phyloP scores from a whole-genome alignment of 176 grass and related monocot species.

The Oryza meyeriana region DNA sequence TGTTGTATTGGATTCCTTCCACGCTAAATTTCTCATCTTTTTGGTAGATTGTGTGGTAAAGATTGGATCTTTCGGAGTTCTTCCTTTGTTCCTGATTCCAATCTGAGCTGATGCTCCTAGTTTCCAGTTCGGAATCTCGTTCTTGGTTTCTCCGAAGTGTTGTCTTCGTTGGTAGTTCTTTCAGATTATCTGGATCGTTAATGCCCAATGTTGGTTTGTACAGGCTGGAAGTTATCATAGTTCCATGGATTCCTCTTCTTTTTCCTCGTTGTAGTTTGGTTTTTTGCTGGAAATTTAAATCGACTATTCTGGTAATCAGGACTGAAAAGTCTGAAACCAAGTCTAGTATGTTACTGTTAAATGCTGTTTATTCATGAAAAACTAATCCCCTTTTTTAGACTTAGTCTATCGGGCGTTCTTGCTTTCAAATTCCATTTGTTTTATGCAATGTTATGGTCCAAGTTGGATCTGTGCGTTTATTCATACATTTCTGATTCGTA shows the following conservation, averaged over 20 bases:
- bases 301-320: slow-evolving; percentile 19
- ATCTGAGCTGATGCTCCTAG: slow-evolving; percentile 34
- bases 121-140: slow-evolving; percentile 37
- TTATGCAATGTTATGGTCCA: neutral
- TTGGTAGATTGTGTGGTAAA: slow-evolving; percentile 15
- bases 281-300: slow-evolving; percentile 26
- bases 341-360: slow-evolving; percentile 32
- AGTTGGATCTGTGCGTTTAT: slow-evolving; percentile 27
- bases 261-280: slow-evolving; percentile 10
- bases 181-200: slow-evolving; percentile 29
- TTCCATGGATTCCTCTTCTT: slow-evolving; percentile 28
- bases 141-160: slow-evolving; percentile 13
- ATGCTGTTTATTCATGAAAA: slow-evolving; percentile 32
- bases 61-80: slow-evolving; percentile 29
- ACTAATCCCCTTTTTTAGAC: slow-evolving; percentile 23
- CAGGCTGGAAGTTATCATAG: slow-evolving; percentile 12
- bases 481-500: neutral
- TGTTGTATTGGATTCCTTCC: slow-evolving; percentile 27
- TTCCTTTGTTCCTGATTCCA: slow-evolving; percentile 9
- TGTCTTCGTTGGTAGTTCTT: slow-evolving; percentile 12
- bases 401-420: neutral
- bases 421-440: neutral
- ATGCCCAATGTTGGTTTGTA: slow-evolving; percentile 21
- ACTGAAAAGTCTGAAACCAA: slow-evolving; percentile 45
- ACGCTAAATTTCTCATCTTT: slow-evolving; percentile 14